Conservation (phyloP, 768 basidiomycete genomes). For the Baorangia bicolor region DNA sequence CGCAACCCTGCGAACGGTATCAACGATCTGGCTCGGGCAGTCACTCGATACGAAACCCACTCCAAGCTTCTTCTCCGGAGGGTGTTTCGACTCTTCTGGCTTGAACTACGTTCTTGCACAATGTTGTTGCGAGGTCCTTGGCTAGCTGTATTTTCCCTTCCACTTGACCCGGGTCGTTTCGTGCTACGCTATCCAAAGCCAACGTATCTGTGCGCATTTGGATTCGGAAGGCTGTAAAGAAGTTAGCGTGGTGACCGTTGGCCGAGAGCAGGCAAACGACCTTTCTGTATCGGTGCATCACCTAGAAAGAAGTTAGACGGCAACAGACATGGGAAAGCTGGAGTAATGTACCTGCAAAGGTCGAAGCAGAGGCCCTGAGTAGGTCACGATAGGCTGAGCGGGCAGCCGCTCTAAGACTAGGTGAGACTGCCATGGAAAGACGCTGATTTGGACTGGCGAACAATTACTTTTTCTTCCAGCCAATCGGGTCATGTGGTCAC, state of each 20-base stretch:
- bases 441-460: neutral
- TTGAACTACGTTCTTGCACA: constrained; percentile 86
- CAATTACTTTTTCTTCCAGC: constrained; percentile 6
- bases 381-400: constrained; percentile 75
- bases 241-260: constrained; percentile 5
- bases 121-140: constrained; percentile 67
- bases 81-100: constrained; percentile 49
- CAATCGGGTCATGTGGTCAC: constrained; percentile 13
- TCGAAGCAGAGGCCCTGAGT: constrained; percentile 61
- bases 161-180: constrained; percentile 47
- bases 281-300: constrained; percentile 55
- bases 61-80: constrained; percentile 50
- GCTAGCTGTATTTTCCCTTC: constrained; percentile 57
- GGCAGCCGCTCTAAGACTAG: constrained; percentile 58
- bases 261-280: constrained; percentile 20
- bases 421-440: constrained; percentile 55
- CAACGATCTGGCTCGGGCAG: neutral
- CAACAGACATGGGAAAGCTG: neutral
- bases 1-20: constrained; percentile 53
- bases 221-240: constrained; percentile 58
- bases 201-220: constrained; percentile 61
- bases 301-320: constrained; percentile 36
- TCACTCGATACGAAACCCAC: constrained; percentile 37
- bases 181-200: constrained; percentile 40
- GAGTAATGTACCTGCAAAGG: constrained; percentile 55